phyloP scores from a whole-genome alignment of 2,329 filamentous ascomycete species.

The Verticillium nonalfalfae region DNA sequence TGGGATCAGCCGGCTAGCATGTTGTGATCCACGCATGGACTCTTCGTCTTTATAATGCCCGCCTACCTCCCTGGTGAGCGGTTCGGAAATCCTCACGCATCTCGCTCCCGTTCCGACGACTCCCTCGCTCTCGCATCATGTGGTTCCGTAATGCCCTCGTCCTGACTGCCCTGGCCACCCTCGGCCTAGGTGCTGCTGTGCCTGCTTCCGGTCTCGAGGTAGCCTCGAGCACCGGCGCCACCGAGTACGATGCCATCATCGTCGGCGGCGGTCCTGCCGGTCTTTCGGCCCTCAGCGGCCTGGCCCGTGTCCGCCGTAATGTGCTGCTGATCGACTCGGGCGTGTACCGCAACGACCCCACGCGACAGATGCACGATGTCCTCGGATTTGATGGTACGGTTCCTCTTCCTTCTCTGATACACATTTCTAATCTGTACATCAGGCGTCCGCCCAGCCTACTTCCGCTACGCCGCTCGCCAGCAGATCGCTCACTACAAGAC shows the following conservation, averaged over 20 bases:
- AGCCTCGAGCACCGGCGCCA: not conserved
- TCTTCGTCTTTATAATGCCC: not conserved
- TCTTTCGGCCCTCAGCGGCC: slow-evolving; percentile 45
- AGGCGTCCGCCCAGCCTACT: slow-evolving; percentile 49
- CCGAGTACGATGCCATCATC: slow-evolving; percentile 46
- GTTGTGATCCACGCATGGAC: too few relatives aligned
- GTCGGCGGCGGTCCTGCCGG: slow-evolving; percentile 53
- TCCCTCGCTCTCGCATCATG: not conserved
- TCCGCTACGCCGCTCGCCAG: slow-evolving; percentile 44
- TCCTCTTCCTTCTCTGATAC: not conserved
- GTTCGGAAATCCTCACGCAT: not conserved
- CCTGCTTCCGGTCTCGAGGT: not conserved
- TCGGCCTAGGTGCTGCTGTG: slow-evolving; percentile 2
- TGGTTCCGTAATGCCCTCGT: not conserved
- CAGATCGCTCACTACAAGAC: slow-evolving; percentile 46
- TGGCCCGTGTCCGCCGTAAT: slow-evolving; percentile 51
- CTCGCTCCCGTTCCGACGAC: not conserved
- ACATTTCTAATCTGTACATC: not conserved
- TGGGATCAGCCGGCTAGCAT: too few relatives aligned
- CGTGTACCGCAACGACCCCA: slow-evolving; percentile 49
- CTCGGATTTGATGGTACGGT: slow-evolving; percentile 49
- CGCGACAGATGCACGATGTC: slow-evolving; percentile 55
- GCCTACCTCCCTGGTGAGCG: not conserved
- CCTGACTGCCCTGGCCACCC: slow-evolving; percentile 1
- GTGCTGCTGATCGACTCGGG: slow-evolving; percentile 52